Evolutionary conservation across 495 filamentous ascomycete genomes (phyloP).

Genomic region (Neurospora pannonica): DNA sequence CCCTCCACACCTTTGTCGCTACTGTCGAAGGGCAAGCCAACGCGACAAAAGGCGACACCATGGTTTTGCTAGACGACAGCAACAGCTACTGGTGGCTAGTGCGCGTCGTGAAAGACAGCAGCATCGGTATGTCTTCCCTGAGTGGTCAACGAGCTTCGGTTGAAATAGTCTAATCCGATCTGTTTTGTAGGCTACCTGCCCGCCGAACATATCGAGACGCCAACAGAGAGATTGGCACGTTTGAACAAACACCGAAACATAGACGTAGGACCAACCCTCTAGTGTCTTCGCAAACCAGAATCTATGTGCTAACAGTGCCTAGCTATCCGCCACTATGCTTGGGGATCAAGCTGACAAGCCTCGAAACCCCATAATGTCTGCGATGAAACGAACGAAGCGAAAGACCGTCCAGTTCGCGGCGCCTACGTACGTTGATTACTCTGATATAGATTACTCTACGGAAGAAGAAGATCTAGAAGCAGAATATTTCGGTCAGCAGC

Average conservation of each 20-base stretch:
- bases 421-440: slow-evolving; percentile 83
- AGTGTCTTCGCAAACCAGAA: not conserved
- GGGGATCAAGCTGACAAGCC: slow-evolving; percentile 82
- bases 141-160: not conserved
- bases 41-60: slow-evolving; percentile 95
- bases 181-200: slow-evolving; percentile 70
- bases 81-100: slow-evolving; percentile 99
- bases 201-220: slow-evolving; percentile 97
- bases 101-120: slow-evolving; percentile 90
- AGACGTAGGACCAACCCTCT: slow-evolving; percentile 53
- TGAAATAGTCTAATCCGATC: slow-evolving; percentile 10
- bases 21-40: slow-evolving; percentile 98
- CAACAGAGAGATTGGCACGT: slow-evolving; percentile 84
- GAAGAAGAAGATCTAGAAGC: slow-evolving; percentile 65
- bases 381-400: slow-evolving; percentile 74
- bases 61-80: slow-evolving; percentile 99
- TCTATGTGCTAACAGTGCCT: slow-evolving; percentile 11
- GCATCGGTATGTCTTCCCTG: slow-evolving; percentile 61
- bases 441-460: slow-evolving; percentile 77
- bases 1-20: slow-evolving; percentile 92
- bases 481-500: slow-evolving; percentile 22
- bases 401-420: slow-evolving; percentile 85
- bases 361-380: slow-evolving; percentile 82
- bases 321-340: slow-evolving; percentile 92
- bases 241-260: slow-evolving; percentile 98